Evolutionary conservation across 2,329 filamentous ascomycete genomes (phyloP).

Genomic region (Phialophora macrospora): DNA sequence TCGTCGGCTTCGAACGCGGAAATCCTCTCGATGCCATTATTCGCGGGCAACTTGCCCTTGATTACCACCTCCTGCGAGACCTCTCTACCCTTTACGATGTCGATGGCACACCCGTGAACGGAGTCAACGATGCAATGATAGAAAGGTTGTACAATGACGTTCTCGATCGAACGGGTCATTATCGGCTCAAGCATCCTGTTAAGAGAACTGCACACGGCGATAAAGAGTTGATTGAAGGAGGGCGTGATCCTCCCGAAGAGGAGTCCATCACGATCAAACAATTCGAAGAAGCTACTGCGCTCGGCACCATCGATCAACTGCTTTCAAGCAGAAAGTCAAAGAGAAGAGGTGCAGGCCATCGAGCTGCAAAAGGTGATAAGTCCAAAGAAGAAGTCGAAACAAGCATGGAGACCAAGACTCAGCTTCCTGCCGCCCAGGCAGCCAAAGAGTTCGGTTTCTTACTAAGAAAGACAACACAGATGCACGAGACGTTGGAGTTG

Average conservation of each 20-base stretch:
- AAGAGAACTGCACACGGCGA: conserved; percentile 80
- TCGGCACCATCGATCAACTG: conserved; percentile 56
- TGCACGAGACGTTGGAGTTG: conserved; percentile 72
- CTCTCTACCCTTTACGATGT: conserved; percentile 86
- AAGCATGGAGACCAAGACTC: conserved; percentile 73
- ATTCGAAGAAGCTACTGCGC: conserved; percentile 71
- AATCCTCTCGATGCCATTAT: conserved; percentile 93
- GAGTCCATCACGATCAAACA: conserved; percentile 73
- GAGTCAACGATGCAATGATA: conserved; percentile 76
- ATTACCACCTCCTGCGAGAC: conserved; percentile 79
- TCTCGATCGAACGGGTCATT: conserved; percentile 86
- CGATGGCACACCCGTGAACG: conserved; percentile 68
- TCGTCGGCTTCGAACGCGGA: conserved; percentile 93
- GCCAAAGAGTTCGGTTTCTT: conserved; percentile 83
- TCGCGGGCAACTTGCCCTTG: conserved; percentile 83
- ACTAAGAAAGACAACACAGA: conserved; percentile 66
- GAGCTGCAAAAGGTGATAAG: conserved; percentile 60
- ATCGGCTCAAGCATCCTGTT: conserved; percentile 76
- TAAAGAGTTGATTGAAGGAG: conserved; percentile 77
- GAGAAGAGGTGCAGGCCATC: conserved; percentile 51
- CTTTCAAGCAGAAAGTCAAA: conserved; percentile 51
- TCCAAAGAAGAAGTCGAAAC: conserved; percentile 69
- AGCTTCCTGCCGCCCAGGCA: conserved; percentile 76
- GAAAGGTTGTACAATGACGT: conserved; percentile 96
- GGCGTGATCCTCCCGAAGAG: conserved; percentile 77